Evolutionary conservation across 257 asterid species (phyloP).

Genomic region (Euphrasia confusa): DNA sequence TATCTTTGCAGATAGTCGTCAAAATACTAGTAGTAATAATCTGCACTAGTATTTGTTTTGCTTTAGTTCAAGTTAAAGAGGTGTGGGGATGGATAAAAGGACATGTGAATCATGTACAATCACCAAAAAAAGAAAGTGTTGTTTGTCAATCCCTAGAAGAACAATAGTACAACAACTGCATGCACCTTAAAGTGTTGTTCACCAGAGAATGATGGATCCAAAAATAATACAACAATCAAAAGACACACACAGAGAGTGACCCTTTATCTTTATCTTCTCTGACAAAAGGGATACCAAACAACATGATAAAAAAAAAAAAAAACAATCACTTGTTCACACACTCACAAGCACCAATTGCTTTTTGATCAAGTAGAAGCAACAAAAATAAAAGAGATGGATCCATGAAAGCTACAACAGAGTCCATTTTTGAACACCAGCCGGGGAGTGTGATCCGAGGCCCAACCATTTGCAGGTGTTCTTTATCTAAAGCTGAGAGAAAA

Average conservation of each 20-base stretch:
- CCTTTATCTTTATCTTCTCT: constrained; percentile 43
- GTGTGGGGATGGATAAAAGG: constrained; percentile 24
- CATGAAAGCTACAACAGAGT: constrained; percentile 27
- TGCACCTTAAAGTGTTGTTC: constrained; percentile 26
- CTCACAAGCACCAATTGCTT: constrained; percentile 17
- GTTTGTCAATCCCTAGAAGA: constrained; percentile 56
- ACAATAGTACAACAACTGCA: constrained; percentile 23
- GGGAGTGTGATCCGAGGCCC: constrained; percentile 42
- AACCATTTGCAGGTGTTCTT: constrained; percentile 30
- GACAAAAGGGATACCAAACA: constrained; percentile 40
- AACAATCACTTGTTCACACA: constrained; percentile 31
- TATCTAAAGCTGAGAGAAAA: constrained; percentile 30
- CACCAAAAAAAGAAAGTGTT: constrained; percentile 22
- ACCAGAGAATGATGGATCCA: constrained; percentile 27
- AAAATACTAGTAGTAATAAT: too few species aligned
- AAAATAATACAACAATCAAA: constrained; percentile 33
- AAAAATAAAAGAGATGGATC: constrained; percentile 23
- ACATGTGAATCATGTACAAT: constrained; percentile 26
- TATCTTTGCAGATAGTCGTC: too few species aligned
- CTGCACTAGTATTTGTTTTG: background rate
- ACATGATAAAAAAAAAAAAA: constrained; percentile 25
- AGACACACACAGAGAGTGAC: constrained; percentile 14
- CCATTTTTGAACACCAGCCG: constrained; percentile 28
- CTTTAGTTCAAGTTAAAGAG: constrained; percentile 4
- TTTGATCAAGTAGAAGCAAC: constrained; percentile 26